phyloP scores from a whole-genome alignment of 73 alveolate species.

The Blepharisma japonicum region DNA sequence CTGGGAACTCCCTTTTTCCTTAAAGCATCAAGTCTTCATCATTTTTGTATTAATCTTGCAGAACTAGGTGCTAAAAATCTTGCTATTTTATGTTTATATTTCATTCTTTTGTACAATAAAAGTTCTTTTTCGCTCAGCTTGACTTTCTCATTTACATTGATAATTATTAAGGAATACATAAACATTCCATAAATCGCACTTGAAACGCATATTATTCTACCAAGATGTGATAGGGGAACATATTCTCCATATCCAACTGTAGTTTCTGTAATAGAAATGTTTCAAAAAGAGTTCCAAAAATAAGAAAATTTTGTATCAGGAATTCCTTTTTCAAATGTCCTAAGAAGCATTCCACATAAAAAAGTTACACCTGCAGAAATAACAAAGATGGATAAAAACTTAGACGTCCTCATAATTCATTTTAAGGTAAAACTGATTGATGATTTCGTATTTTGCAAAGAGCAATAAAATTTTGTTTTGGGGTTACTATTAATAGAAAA shows the following conservation, averaged over 20 bases:
- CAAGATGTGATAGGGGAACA: background rate
- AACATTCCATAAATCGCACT: constrained; percentile 4
- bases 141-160: background rate
- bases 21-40: background rate
- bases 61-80: background rate
- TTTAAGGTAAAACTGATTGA: too few species aligned
- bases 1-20: background rate
- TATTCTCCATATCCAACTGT: constrained; percentile 21
- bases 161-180: background rate
- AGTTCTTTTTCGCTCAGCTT: background rate
- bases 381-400: too few species aligned
- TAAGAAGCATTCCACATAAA: too few species aligned
- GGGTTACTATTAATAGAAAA: too few species aligned
- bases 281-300: constrained; percentile 22
- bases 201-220: background rate
- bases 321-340: background rate
- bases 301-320: background rate
- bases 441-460: too few species aligned
- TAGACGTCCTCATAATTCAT: too few species aligned
- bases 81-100: background rate
- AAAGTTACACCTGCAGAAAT: too few species aligned
- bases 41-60: background rate
- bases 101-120: background rate
- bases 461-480: too few species aligned
- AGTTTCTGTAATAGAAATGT: background rate